These are phyloP conservation scores for Agrocybe praecox DNA, from an alignment of 768 basidiomycete genomes.

Conservation along the genomic window DNA sequence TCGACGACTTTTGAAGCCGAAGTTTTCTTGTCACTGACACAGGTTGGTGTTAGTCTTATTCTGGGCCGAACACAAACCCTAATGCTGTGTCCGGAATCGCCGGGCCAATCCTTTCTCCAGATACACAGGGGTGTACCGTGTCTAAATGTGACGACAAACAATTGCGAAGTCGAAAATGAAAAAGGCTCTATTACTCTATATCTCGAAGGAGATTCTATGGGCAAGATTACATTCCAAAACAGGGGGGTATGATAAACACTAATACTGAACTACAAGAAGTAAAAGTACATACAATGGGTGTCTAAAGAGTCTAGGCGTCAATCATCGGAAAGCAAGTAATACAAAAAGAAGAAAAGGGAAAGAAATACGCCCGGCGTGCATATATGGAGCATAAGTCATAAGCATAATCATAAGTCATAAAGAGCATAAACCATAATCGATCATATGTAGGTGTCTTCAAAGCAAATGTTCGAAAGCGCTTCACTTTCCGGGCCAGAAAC, in stretches of 20 bases:
- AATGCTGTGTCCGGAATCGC: too few species aligned
- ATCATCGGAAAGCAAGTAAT: neutral
- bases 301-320: neutral
- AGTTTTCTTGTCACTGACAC: too few species aligned
- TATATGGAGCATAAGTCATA: neutral
- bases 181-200: neutral
- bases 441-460: neutral
- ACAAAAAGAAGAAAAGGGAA: neutral
- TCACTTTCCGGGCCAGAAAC: conserved; percentile 24
- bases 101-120: too few species aligned
- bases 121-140: too few species aligned
- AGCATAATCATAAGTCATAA: neutral
- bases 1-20: too few species aligned
- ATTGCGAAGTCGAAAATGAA: neutral
- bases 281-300: neutral
- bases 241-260: neutral
- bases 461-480: neutral
- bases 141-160: neutral
- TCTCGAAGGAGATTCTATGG: neutral
- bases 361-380: neutral
- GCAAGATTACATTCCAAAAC: neutral
- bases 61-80: too few species aligned
- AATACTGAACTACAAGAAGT: neutral
- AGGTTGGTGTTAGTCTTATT: too few species aligned
- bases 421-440: neutral